Evolutionary conservation across 163 green algal species (phyloP), one percentile per base, ranked within the genome.

Genomic region (Scenedesmus sp.): DNA sequence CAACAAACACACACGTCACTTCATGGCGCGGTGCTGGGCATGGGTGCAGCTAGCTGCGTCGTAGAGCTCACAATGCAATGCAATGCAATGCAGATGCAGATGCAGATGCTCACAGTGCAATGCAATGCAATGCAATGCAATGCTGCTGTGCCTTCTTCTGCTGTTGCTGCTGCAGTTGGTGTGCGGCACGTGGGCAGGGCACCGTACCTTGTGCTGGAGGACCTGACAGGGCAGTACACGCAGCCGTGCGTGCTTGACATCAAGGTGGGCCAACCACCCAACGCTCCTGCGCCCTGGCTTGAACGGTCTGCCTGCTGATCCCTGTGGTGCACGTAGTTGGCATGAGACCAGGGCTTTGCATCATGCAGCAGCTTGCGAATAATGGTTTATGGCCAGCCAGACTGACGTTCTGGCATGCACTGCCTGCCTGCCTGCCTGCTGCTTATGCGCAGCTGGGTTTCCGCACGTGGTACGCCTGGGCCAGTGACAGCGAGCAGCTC

Each of bases 191-290:
- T 92, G 61, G 44, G 61, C n/a, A 65, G 88, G 43, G 22, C 20
- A 0, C 22, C 43, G 16, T 92, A 92, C 42, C 80, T 98, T 72
- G 94, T 95, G 42, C 81, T 99, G 86, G 95, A 99, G 86, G 97
- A 99, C 85, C 87, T 97, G 42, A 93, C 95, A 46, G 83, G 85
- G 0, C 37, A 46, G 0, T 99, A 98, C 94, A 81, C 70, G 30
- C 94, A 95, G 81, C 97, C 97, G 26, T 97, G 94, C 90, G 95
- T 99, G 43, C 92, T 98, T 16, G 97, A 99, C 86, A 93, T 97
- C 72, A 99, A 99, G 94, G 92, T 95, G 46, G n/a, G 92, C 18
- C 56, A 46, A 5, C 2, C 72, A 6, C 18, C 2, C 35, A 82
- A n/a, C 20, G 78, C 79, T 43, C 12, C 79, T 61, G 44, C 44